A percentile compares a stretch with the other conserved stretches of the same genome.
These are phyloP conservation scores for Phytopythium montanum DNA, from an alignment of 352 stramenopile species.

Conservation along the genomic window DNA sequence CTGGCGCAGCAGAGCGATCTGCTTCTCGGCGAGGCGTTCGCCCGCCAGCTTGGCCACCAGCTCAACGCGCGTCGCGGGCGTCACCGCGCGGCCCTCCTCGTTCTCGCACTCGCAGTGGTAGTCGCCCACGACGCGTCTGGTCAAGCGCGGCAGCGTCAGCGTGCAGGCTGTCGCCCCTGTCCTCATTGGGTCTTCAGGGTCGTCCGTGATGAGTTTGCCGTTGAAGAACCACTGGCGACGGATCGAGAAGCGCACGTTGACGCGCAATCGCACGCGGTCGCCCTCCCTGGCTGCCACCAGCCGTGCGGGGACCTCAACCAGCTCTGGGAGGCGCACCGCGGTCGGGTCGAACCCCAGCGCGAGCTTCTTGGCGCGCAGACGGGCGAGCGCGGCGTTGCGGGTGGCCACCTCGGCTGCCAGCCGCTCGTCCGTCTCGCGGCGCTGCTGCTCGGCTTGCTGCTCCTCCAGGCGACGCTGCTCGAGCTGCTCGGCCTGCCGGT, in stretches of 20 bases:
- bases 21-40: slow-evolving; percentile 10
- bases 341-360: slow-evolving; percentile 51
- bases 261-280: slow-evolving; percentile 27
- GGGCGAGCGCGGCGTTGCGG: slow-evolving; percentile 35
- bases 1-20: not conserved
- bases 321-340: slow-evolving; percentile 28
- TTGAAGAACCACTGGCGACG: slow-evolving; percentile 56
- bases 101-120: slow-evolving; percentile 67
- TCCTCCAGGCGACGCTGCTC: slow-evolving; percentile 26
- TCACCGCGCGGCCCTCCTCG: slow-evolving; percentile 42
- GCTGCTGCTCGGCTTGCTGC: slow-evolving; percentile 19
- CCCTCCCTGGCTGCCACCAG: slow-evolving; percentile 23
- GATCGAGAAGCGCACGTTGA: slow-evolving; percentile 33
- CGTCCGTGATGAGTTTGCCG: slow-evolving; percentile 17
- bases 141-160: slow-evolving; percentile 36
- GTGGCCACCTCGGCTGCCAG: slow-evolving; percentile 25
- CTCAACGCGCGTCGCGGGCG: slow-evolving; percentile 27
- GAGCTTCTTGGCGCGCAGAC: slow-evolving; percentile 57
- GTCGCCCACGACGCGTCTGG: slow-evolving; percentile 38
- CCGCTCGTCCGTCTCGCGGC: slow-evolving; percentile 26
- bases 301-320: slow-evolving; percentile 25
- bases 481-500: slow-evolving; percentile 38
- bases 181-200: slow-evolving; percentile 8
- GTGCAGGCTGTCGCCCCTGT: slow-evolving; percentile 24
- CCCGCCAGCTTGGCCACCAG: slow-evolving; percentile 21